Base-by-base conservation (phyloP, 495 filamentous ascomycete genomes). In the Letharia lupina region DNA sequence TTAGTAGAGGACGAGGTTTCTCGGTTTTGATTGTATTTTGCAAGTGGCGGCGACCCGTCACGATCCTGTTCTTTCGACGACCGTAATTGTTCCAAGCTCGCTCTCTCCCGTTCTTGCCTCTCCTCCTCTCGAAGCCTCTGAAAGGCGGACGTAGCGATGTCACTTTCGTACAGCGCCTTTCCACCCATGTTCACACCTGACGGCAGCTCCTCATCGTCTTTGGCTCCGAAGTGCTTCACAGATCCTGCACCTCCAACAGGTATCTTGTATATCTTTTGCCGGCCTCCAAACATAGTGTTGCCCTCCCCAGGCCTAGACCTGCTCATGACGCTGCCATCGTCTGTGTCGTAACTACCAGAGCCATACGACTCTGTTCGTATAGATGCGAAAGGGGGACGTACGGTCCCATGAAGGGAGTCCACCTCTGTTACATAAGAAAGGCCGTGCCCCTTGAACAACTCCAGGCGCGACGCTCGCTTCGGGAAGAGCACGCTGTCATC, bases 211-310 rank as follows among this genome's bases (percentile, higher is more conserved):
- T 60, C 63, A 35, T 71, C 64, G 6, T 67, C 65, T 31, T 54
- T 63, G 3, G n/a, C 47, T 15, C 69, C 62, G 62, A 79, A 73
- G 61, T 70, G 78, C 65, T 73, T 83, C 1, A 74, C 76, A 2
- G 80, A 75, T 28, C 73, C 75, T 41, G 75, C 74, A 33, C 74
- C 77, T 47, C 81, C 84, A 28, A 81, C 81, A 0, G 91, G 84
- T 60, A 98, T 91, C 70, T 91, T 94, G 77, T 94, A 98, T 33
- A 98, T 86, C 76, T 98, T 98, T 72, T 98, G 94, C 40, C 94
- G 85, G 13, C 95, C 94, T 62, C 94, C 94, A 78, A 98, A 98
- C 67, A 98, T 74, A 70, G 91, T 90, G 76, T 98, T 98, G 28
- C 93, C 91, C 76, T 98, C 94, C 2, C 83, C 87, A 13, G 90